Percentiles rank a stretch among this genome's conserved stretches.
Conservation (phyloP, 169 alveolate species). For the Eimeria sp. region DNA sequence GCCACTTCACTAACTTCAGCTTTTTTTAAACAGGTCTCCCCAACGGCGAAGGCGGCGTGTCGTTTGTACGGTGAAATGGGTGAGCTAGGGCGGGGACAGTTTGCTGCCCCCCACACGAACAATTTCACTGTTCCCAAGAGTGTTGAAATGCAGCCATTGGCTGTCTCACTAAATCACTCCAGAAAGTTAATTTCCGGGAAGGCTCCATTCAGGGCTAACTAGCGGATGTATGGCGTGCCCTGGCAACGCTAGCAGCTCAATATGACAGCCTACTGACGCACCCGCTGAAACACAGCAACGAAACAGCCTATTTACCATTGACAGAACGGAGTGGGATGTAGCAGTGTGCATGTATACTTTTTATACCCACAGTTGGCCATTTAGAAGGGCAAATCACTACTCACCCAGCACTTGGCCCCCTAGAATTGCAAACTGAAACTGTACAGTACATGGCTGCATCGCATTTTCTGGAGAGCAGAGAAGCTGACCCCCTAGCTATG, state of each 20-base stretch:
- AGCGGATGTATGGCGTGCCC: background rate
- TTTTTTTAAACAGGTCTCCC: background rate
- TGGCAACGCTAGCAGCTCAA: too few species aligned
- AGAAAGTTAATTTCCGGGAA: background rate
- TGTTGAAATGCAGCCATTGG: background rate
- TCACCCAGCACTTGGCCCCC: background rate
- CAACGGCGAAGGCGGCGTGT: background rate
- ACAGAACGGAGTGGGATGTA: background rate
- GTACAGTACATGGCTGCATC: background rate
- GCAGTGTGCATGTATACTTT: background rate
- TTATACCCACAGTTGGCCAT: background rate
- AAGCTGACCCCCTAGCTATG: background rate
- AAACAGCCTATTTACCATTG: background rate
- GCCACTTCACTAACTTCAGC: background rate
- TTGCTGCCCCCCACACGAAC: background rate
- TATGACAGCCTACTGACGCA: background rate
- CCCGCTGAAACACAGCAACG: background rate
- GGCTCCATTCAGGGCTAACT: background rate
- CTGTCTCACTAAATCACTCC: background rate
- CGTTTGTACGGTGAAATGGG: background rate
- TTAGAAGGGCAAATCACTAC: background rate
- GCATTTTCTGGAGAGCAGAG: background rate
- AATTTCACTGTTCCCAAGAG: background rate
- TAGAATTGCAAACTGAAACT: background rate
- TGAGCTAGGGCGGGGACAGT: background rate